These are phyloP conservation scores for Nematocida parisii DNA, from an alignment of 371 early-diverging fungal genomes.

Conservation along the genomic window DNA sequence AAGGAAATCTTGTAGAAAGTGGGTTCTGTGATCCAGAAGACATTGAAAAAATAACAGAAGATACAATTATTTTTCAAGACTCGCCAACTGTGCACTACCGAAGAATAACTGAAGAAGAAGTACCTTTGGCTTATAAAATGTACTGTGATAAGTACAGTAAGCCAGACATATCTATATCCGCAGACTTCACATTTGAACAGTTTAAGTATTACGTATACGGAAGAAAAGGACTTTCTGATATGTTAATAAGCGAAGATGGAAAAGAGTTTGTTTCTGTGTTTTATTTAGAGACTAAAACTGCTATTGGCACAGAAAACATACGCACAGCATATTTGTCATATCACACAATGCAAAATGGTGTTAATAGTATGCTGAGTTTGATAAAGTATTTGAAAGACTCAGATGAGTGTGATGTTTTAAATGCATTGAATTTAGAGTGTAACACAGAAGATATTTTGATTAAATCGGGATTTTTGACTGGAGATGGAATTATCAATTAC, in stretches of 20 bases:
- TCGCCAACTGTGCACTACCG: constrained; percentile 29
- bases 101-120: constrained; percentile 46
- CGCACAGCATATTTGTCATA: constrained; percentile 65
- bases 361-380: constrained; percentile 31
- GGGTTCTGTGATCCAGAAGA: constrained; percentile 47
- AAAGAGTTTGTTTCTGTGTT: constrained; percentile 66
- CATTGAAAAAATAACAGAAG: constrained; percentile 5
- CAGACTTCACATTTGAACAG: constrained; percentile 52
- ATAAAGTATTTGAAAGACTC: constrained; percentile 40
- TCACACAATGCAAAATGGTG: constrained; percentile 30
- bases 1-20: constrained; percentile 37
- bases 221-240: constrained; percentile 29
- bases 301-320: constrained; percentile 44
- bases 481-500: constrained; percentile 65
- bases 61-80: not conserved
- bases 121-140: constrained; percentile 46
- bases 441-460: constrained; percentile 46
- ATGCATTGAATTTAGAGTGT: constrained; percentile 52
- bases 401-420: constrained; percentile 60
- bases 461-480: constrained; percentile 52
- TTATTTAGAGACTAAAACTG: constrained; percentile 55
- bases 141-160: constrained; percentile 49
- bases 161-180: constrained; percentile 53
- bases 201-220: constrained; percentile 56
- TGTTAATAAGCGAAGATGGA: constrained; percentile 52